Percentiles rank a stretch among this genome's conserved stretches.
Evolutionary conservation across 164 flowering plant species (phyloP).

Genomic region (Paratinospora sagittata): DNA sequence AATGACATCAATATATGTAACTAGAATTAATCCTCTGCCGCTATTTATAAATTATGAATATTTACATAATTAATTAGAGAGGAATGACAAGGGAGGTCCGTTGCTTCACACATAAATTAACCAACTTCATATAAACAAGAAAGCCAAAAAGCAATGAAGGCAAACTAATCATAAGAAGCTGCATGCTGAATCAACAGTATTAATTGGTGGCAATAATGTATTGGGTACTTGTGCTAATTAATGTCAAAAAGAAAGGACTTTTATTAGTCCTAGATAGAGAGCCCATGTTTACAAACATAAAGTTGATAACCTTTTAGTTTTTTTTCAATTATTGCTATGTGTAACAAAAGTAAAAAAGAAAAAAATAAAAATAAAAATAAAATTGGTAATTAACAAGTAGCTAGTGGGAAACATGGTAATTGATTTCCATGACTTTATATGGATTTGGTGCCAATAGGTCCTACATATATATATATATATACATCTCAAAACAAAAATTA

Average conservation of each 20-base stretch:
- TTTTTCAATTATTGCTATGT: neutral
- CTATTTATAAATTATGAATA: too few species aligned
- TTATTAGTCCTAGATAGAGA: neutral
- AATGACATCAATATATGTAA: too few species aligned
- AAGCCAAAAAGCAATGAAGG: neutral
- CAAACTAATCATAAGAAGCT: neutral
- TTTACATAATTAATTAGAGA: too few species aligned
- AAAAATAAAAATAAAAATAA: neutral
- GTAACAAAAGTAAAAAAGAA: neutral
- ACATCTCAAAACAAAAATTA: neutral
- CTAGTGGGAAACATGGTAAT: neutral
- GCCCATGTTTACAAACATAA: neutral
- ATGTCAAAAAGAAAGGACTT: neutral
- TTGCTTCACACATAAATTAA: too few species aligned
- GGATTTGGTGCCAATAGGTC: slow-evolving; percentile 3
- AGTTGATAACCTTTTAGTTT: neutral
- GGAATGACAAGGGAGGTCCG: too few species aligned
- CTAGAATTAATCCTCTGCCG: too few species aligned
- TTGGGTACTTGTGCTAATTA: neutral
- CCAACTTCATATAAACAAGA: neutral
- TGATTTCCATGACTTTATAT: slow-evolving; percentile 1
- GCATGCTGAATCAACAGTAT: neutral
- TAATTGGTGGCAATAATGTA: neutral
- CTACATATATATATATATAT: neutral
- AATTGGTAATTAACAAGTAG: neutral